Evolutionary conservation across 2,329 filamentous ascomycete species (phyloP), one percentile per base, ranked within the genome.

Genomic region (Cladorrhinum sp.): DNA sequence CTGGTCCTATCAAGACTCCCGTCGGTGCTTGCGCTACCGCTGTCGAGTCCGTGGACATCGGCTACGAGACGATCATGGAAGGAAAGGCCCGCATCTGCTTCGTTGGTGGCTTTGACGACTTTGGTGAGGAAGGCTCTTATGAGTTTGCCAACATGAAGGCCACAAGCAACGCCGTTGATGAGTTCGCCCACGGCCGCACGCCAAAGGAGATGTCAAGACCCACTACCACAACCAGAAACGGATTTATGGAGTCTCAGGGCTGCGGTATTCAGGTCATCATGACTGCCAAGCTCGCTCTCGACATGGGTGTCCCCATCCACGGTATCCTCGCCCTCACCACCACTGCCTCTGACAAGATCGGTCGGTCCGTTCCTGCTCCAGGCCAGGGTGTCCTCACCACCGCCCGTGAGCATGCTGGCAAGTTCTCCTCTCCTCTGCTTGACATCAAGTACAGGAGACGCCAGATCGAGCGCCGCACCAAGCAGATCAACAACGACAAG

Each of bases 141-240:
- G 95, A 99, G 77, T 99, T 99, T 75, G 95, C 95, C 82, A 99
- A 99, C 82, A 99, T 99, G 95, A 96, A 96, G 79, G 95, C 95
- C 62, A 99, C 95, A 59, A 97, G 93, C 84, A 99, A 98, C 73
- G 93, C 94, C 24, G 90, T 97, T 64, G 93, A 98, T 68, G 96
- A 99, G 76, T 91, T 99, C 69, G 92, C 88, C 9, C 95, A 98
- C 72, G 95, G 95, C 53, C 91, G 95, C 67, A 98, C 95, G 55
- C 94, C 95, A 12, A 86, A 88, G 76, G 95, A 99, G 78, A 99
- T 99, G 95, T 99, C 96, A 30, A 89, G 95, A 64, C 95, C 95
- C 3, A 96, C 93, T 4, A 99, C 95, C 50, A 99, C 95, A 2
- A 99, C 95, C 64, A 86, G 95, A 77, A 95, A 93, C 71, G 95